Conservation (phyloP, 257 asterid species). For the Penstemon davidsonii region DNA sequence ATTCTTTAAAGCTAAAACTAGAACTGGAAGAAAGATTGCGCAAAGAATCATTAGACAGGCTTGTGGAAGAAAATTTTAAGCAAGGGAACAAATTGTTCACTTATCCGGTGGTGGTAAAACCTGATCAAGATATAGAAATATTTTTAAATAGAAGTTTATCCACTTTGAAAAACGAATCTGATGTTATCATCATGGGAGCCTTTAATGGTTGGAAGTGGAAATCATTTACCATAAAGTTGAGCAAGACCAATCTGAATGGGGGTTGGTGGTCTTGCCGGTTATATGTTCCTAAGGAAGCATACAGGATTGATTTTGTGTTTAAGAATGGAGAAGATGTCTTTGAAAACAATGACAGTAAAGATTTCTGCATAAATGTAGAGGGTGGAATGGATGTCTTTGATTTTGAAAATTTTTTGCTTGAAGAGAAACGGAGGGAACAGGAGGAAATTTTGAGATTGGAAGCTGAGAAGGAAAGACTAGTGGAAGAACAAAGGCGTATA, state of each 20-base stretch:
- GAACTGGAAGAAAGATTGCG: constrained; percentile 58
- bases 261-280: constrained; percentile 96
- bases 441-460: constrained; percentile 62
- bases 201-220: constrained; percentile 91
- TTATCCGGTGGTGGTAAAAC: constrained; percentile 72
- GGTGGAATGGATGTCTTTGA: constrained; percentile 74
- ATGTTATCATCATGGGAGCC: constrained; percentile 81
- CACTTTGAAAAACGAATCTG: constrained; percentile 65
- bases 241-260: constrained; percentile 62
- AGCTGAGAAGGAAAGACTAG: constrained; percentile 76
- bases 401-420: constrained; percentile 88
- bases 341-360: constrained; percentile 75
- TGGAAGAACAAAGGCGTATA: constrained; percentile 64
- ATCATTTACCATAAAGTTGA: constrained; percentile 67
- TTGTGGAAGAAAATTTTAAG: constrained; percentile 63
- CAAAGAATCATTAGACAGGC: constrained; percentile 53
- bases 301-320: constrained; percentile 86
- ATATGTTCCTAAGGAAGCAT: constrained; percentile 91
- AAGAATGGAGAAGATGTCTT: constrained; percentile 77
- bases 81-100: constrained; percentile 67
- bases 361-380: constrained; percentile 72
- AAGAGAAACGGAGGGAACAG: constrained; percentile 78
- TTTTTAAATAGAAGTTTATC: constrained; percentile 78
- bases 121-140: constrained; percentile 73
- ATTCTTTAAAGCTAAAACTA: constrained; percentile 50